A percentile compares a stretch with the other conserved stretches of the same genome.
phyloP scores from a whole-genome alignment of 75 land plant species.

The Gnetum montanum region DNA sequence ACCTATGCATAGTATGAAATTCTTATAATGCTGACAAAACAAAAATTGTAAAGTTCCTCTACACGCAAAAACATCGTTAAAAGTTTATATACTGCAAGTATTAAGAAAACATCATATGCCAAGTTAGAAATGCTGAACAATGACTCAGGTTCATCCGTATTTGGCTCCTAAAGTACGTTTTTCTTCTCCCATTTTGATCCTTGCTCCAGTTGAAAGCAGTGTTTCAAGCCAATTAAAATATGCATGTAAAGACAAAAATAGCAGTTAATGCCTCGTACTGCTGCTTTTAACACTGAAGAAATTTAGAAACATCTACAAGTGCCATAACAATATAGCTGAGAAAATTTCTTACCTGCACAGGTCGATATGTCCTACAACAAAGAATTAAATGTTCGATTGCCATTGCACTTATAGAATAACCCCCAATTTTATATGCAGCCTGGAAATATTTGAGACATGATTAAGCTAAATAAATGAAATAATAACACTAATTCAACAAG shows the following conservation, averaged over 20 bases:
- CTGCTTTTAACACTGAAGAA: no score
- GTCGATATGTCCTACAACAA: slow-evolving; percentile 50
- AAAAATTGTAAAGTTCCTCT: neutral
- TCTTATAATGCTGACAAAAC: no score
- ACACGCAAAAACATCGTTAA: no score
- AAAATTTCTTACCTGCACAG: slow-evolving; percentile 45
- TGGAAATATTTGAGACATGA: slow-evolving; percentile 41
- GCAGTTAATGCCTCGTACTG: no score
- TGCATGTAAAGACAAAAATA: no score
- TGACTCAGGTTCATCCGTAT: slow-evolving; percentile 39
- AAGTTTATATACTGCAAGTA: no score
- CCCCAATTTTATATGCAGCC: slow-evolving; percentile 94
- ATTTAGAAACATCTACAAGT: no score
- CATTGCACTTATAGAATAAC: slow-evolving; percentile 67
- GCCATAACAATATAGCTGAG: no score
- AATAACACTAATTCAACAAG: no score
- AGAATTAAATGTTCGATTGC: slow-evolving; percentile 71
- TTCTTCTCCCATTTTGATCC: slow-evolving; percentile 58
- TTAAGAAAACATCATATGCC: no score
- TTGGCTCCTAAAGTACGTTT: slow-evolving; percentile 29
- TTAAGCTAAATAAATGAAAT: no score
- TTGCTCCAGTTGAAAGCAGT: slow-evolving; percentile 63
- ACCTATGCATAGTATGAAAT: slow-evolving; percentile 10
- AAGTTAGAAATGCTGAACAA: no score
- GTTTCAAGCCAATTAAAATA: slow-evolving; percentile 85